Base-by-base conservation (phyloP, 495 filamentous ascomycete species). In the Hyaloscypha hepaticicola region DNA sequence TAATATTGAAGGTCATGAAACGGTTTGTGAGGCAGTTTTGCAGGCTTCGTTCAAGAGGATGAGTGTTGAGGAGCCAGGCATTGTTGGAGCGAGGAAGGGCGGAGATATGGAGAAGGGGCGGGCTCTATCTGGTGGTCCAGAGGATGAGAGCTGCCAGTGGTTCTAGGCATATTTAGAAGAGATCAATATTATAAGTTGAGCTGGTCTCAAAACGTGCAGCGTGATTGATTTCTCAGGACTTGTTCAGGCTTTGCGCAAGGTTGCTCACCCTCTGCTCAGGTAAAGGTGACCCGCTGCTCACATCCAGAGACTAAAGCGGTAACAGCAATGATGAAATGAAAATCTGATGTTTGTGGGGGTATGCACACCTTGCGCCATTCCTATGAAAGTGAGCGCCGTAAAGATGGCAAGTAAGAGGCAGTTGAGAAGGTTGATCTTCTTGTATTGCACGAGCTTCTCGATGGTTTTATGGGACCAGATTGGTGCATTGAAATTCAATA, bases 361-460 rank as follows among this genome's bases (percentile, higher is more conserved):
- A n/a, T n/a, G n/a, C n/a, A 77, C 69, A 49, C 78, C 81, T 25
- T 78, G 74, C 0, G 85, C 83, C 79, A 90, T 85, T 26, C 80
- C 80, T 51, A 92, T 81, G n/a, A 91, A 75, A 5, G 88, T 87
- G 2, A 88, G 77, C 22, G 82, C 83, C 3, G 88, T 90, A 75
- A 90, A 92, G 0, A 83, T 85, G 16, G 87, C 84, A 12, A 88
- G 59, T 4, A 84, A 85, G 11, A 91, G 80, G 66, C 83, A 87
- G 49, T 67, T 60, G 51, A 51, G 52, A n/a, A 63, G 65, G 28
- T 59, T 55, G 22, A 9, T 48, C 58, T 67, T 58, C 26, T 67
- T 63, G 60, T 67, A 63, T 63, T 59, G 27, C 28, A 67, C 52
- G 7, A 59, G 31, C 53, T 67, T 60, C 16, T 63, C 59, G 25